Evolutionary conservation across 495 filamentous ascomycete species (phyloP).

Genomic region (Friedmanniomyces endolithicus): DNA sequence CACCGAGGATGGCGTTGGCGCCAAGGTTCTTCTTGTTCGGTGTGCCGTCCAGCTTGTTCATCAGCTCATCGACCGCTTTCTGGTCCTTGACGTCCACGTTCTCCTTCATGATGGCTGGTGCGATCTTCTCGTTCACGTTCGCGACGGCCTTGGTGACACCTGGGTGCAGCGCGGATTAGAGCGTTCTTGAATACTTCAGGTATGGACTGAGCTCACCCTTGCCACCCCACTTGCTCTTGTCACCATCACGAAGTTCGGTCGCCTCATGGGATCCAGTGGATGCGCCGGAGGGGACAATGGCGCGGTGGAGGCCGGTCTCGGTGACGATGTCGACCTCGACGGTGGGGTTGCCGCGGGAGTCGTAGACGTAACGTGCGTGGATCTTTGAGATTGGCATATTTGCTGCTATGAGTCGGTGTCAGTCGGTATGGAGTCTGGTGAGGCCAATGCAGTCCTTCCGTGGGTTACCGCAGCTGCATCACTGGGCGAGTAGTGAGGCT

Average conservation of each 20-base stretch:
- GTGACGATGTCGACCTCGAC: constrained; percentile 95
- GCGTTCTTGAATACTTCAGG: background rate
- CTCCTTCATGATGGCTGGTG: constrained; percentile 81
- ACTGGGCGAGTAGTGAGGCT: too few relatives aligned
- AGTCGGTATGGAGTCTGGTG: background rate
- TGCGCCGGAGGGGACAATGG: constrained; percentile 96
- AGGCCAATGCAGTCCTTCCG: too few relatives aligned
- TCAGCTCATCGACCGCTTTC: constrained; percentile 79
- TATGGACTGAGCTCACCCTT: constrained; percentile 48
- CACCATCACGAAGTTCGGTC: constrained; percentile 95
- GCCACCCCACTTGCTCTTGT: constrained; percentile 92
- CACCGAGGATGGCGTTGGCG: constrained; percentile 97
- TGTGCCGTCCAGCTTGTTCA: constrained; percentile 92
- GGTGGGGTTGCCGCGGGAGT: constrained; percentile 97
- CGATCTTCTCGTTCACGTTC: constrained; percentile 93
- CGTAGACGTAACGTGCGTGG: constrained; percentile 97
- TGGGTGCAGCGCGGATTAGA: background rate
- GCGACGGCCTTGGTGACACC: constrained; percentile 85
- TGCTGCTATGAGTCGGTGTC: background rate
- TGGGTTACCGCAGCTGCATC: background rate
- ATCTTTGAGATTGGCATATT: constrained; percentile 96
- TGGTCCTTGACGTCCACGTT: constrained; percentile 96
- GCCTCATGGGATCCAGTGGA: constrained; percentile 98
- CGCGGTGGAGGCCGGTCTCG: constrained; percentile 91
- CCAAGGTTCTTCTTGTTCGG: constrained; percentile 95